Percentiles rank a stretch among this genome's conserved stretches.
Evolutionary conservation across 1,284 basidiomycete species (phyloP).

Genomic region (Cronartium quercuum): DNA sequence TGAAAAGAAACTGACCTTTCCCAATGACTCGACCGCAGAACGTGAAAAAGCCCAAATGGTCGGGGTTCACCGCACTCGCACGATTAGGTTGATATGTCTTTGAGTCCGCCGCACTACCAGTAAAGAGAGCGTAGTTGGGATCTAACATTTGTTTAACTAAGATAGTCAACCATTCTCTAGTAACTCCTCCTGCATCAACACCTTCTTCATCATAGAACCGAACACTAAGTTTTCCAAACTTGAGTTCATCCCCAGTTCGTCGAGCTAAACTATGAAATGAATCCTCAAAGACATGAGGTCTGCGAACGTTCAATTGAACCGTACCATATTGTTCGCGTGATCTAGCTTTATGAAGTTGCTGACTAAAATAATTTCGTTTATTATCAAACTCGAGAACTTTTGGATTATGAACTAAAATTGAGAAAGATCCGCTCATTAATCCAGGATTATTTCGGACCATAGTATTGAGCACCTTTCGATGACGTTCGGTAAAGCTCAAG

Average conservation of each 20-base stretch:
- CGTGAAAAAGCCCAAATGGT: slow-evolving; percentile 96
- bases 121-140: slow-evolving; percentile 97
- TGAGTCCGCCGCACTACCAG: slow-evolving; percentile 88
- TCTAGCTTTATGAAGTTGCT: slow-evolving; percentile 81
- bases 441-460: slow-evolving; percentile 98
- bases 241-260: slow-evolving; percentile 90
- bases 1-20: slow-evolving; percentile 37
- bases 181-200: slow-evolving; percentile 95
- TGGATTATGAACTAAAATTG: slow-evolving; percentile 88
- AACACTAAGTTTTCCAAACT: slow-evolving; percentile 93
- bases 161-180: slow-evolving; percentile 89
- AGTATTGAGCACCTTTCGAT: slow-evolving; percentile 87
- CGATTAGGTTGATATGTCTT: slow-evolving; percentile 96
- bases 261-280: slow-evolving; percentile 87
- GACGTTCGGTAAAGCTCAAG: slow-evolving; percentile 85
- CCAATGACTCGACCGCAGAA: slow-evolving; percentile 97
- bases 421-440: slow-evolving; percentile 96
- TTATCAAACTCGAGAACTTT: slow-evolving; percentile 99
- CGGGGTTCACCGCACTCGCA: slow-evolving; percentile 72
- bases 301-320: slow-evolving; percentile 83
- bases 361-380: slow-evolving; percentile 97
- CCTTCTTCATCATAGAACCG: slow-evolving; percentile 97
- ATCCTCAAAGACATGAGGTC: slow-evolving; percentile 92
- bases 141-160: slow-evolving; percentile 98
- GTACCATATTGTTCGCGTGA: slow-evolving; percentile 73